phyloP scores from a whole-genome alignment of 805 yeast species.

The Tetrapisispora phaffii region DNA sequence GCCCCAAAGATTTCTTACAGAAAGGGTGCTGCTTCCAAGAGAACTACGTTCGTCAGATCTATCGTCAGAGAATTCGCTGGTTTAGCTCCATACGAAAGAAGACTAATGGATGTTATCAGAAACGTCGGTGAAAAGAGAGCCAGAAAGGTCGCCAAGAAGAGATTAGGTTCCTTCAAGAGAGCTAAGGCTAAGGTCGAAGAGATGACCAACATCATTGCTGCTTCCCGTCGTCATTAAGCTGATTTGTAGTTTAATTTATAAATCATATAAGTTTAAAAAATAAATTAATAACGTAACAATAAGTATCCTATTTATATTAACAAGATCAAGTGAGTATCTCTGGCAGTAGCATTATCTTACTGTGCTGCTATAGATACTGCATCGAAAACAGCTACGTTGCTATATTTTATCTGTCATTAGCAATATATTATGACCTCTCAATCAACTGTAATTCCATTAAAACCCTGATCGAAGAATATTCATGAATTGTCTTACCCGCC shows the following conservation, averaged over 20 bases:
- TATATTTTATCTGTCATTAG: too few relatives aligned
- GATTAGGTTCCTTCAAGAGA: conserved; percentile 99
- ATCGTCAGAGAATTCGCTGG: conserved; percentile 96
- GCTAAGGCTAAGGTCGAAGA: conserved; percentile 99
- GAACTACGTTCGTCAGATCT: conserved; percentile 91
- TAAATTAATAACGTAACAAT: not conserved
- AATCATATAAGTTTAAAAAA: conserved; percentile 1
- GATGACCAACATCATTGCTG: conserved; percentile 91
- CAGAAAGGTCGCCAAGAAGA: conserved; percentile 99
- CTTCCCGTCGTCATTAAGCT: conserved; percentile 82
- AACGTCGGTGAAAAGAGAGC: conserved; percentile 99
- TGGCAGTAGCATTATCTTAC: too few relatives aligned
- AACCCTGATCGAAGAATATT: not conserved
- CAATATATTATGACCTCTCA: too few relatives aligned
- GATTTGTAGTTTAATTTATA: not conserved
- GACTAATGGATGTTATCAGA: conserved; percentile 98
- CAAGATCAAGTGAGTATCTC: too few relatives aligned
- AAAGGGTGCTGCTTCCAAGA: conserved; percentile 94
- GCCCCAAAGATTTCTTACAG: conserved; percentile 88
- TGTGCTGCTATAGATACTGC: too few relatives aligned
- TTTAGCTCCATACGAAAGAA: conserved; percentile 99
- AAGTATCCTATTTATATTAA: too few relatives aligned
- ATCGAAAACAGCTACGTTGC: too few relatives aligned
- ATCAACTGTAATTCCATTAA: not conserved
- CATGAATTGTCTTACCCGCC: not conserved